These are phyloP conservation scores for Bipolaris gigantea DNA, from an alignment of 2,329 filamentous ascomycete species.

Conservation along the genomic window DNA sequence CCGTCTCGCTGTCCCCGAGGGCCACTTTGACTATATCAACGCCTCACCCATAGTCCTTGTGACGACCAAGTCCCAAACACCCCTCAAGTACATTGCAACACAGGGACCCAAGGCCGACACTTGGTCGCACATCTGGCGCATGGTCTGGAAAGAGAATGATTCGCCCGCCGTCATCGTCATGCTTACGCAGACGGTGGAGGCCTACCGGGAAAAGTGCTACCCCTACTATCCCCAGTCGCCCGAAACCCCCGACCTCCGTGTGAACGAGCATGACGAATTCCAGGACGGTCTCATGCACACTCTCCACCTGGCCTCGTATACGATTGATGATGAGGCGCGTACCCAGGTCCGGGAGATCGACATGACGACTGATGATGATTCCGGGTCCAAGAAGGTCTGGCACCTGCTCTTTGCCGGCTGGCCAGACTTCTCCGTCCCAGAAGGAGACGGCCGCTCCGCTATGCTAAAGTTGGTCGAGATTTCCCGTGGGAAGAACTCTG, in stretches of 20 bases:
- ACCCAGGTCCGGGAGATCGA: slow-evolving; percentile 75
- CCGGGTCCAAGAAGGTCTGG: slow-evolving; percentile 68
- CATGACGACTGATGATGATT: slow-evolving; percentile 49
- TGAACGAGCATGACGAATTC: slow-evolving; percentile 68
- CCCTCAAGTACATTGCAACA: slow-evolving; percentile 80
- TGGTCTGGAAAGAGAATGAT: slow-evolving; percentile 84
- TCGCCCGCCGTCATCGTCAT: slow-evolving; percentile 79
- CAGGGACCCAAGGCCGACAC: slow-evolving; percentile 82
- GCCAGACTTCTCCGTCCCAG: slow-evolving; percentile 87
- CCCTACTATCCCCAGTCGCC: slow-evolving; percentile 73
- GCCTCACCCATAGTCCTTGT: slow-evolving; percentile 52
- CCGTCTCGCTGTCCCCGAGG: slow-evolving; percentile 74
- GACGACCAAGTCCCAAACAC: slow-evolving; percentile 45
- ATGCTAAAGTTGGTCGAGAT: slow-evolving; percentile 71
- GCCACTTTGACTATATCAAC: slow-evolving; percentile 58
- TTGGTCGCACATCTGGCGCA: slow-evolving; percentile 87
- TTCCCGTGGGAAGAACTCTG: slow-evolving; percentile 61
- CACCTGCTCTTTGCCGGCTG: slow-evolving; percentile 85
- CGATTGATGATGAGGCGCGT: slow-evolving; percentile 59
- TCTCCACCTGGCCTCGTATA: slow-evolving; percentile 62
- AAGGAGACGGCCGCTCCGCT: slow-evolving; percentile 65
- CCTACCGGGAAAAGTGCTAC: slow-evolving; percentile 77
- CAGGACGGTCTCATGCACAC: slow-evolving; percentile 67
- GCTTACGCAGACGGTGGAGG: slow-evolving; percentile 87
- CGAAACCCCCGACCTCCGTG: slow-evolving; percentile 47